These are phyloP conservation scores for Xylariales sp. DNA, from an alignment of 2,329 filamentous ascomycete genomes.

Conservation along the genomic window DNA sequence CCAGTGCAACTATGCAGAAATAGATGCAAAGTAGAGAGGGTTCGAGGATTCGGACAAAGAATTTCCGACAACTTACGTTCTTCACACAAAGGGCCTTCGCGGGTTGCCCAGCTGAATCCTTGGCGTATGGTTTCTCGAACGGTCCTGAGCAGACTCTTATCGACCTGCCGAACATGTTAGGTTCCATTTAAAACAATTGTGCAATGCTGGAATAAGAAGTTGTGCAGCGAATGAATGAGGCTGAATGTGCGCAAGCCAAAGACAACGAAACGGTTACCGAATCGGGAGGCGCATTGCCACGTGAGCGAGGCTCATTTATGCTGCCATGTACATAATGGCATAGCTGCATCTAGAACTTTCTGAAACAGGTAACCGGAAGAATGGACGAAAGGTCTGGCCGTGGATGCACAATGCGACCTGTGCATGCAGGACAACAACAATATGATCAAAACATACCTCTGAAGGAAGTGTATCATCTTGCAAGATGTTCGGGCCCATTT, in stretches of 20 bases:
- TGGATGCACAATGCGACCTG: not conserved
- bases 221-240: not conserved
- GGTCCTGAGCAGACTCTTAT: conserved; percentile 82
- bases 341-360: conserved; percentile 1
- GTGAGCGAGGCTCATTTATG: not conserved
- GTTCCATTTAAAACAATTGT: conserved; percentile 3
- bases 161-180: conserved; percentile 53
- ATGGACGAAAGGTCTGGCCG: not conserved
- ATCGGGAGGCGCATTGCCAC: conserved; percentile 7
- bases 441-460: conserved; percentile 59
- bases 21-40: too few species aligned
- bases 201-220: conserved; percentile 1
- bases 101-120: conserved; percentile 93
- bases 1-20: too few species aligned
- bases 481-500: conserved; percentile 89
- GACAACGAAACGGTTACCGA: conserved; percentile 7
- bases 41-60: too few species aligned
- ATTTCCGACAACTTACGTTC: conserved; percentile 65
- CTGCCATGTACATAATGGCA: not conserved
- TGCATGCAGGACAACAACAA: not conserved
- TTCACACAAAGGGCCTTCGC: conserved; percentile 95
- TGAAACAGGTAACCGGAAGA: conserved; percentile 2
- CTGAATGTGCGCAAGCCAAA: conserved; percentile 4
- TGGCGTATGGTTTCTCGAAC: conserved; percentile 92
- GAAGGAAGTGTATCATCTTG: conserved; percentile 95